phyloP scores from a whole-genome alignment of 2,329 filamentous ascomycete genomes.

The Sporothrix dimorphospora region DNA sequence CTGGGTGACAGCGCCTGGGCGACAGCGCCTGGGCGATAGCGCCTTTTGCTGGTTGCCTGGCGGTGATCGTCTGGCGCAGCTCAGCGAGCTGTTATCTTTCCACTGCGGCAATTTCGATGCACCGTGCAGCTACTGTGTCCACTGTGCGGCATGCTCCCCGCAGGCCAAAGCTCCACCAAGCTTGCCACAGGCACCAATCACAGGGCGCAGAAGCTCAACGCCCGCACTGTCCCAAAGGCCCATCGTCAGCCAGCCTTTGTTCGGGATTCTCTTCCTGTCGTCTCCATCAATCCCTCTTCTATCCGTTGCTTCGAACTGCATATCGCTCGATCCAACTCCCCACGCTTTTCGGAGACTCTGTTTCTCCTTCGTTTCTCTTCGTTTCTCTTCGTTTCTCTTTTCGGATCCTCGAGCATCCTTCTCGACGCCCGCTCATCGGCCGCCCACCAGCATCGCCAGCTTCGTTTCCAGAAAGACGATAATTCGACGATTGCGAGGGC shows the following conservation, averaged over 20 bases:
- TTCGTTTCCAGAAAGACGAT: background rate
- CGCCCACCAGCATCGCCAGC: background rate
- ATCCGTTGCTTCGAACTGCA: background rate
- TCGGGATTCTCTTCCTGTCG: background rate
- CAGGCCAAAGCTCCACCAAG: conserved; percentile 25
- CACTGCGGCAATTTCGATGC: conserved; percentile 30
- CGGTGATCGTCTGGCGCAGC: background rate
- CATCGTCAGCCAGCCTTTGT: conserved; percentile 23
- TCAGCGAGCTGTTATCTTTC: conserved; percentile 22
- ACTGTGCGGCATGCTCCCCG: conserved; percentile 28
- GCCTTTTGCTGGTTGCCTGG: background rate
- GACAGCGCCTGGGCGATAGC: conserved; percentile 6
- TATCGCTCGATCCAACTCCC: conserved; percentile 11
- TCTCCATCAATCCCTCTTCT: background rate
- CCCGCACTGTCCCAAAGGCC: conserved; percentile 14
- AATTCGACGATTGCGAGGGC: background rate
- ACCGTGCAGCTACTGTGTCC: conserved; percentile 25
- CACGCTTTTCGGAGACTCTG: background rate
- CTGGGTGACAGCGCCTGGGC: background rate
- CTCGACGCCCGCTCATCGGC: background rate
- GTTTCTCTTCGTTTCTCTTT: background rate
- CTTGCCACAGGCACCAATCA: conserved; percentile 26
- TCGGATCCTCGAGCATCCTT: background rate
- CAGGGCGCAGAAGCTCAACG: conserved; percentile 31
- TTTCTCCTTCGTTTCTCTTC: background rate